These are phyloP conservation scores for Tausonia pullulans DNA, from an alignment of 1,284 basidiomycete genomes.

Conservation along the genomic window DNA sequence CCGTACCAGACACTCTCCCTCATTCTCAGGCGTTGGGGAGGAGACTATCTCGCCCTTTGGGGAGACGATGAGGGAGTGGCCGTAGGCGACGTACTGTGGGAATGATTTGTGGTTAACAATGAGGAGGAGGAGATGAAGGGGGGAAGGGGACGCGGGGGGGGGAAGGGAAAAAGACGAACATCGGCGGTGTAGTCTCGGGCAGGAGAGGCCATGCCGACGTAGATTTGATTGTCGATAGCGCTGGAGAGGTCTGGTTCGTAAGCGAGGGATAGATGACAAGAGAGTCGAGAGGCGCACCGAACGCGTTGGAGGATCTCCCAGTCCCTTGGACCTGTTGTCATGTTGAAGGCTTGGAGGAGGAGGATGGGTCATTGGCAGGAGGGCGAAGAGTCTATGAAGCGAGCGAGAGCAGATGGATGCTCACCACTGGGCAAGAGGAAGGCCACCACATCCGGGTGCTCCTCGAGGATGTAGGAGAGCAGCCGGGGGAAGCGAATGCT, in stretches of 20 bases:
- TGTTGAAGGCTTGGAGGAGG: slow-evolving; percentile 26
- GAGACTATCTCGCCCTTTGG: slow-evolving; percentile 17
- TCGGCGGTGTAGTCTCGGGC: slow-evolving; percentile 25
- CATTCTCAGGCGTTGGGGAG: slow-evolving; percentile 15
- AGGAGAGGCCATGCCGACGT: slow-evolving; percentile 30
- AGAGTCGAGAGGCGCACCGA: slow-evolving; percentile 10
- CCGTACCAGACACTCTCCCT: slow-evolving; percentile 16
- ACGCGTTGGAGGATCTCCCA: slow-evolving; percentile 32
- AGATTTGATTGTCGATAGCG: slow-evolving; percentile 33
- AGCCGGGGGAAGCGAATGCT: slow-evolving; percentile 32
- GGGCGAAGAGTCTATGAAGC: background rate
- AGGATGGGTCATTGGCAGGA: slow-evolving; percentile 8
- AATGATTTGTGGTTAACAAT: background rate
- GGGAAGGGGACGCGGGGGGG: background rate
- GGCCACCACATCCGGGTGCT: slow-evolving; percentile 22
- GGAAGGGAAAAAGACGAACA: slow-evolving; percentile 1
- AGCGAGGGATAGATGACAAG: background rate
- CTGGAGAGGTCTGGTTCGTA: background rate
- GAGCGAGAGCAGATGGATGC: background rate
- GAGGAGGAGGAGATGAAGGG: background rate
- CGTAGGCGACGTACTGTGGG: slow-evolving; percentile 18
- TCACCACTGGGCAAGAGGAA: slow-evolving; percentile 14
- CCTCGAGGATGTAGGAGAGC: slow-evolving; percentile 11
- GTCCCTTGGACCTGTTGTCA: slow-evolving; percentile 29
- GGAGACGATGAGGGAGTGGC: slow-evolving; percentile 17